These are phyloP conservation scores for Abrus precatorius DNA, from an alignment of 306 rosid genomes.

Conservation along the genomic window DNA sequence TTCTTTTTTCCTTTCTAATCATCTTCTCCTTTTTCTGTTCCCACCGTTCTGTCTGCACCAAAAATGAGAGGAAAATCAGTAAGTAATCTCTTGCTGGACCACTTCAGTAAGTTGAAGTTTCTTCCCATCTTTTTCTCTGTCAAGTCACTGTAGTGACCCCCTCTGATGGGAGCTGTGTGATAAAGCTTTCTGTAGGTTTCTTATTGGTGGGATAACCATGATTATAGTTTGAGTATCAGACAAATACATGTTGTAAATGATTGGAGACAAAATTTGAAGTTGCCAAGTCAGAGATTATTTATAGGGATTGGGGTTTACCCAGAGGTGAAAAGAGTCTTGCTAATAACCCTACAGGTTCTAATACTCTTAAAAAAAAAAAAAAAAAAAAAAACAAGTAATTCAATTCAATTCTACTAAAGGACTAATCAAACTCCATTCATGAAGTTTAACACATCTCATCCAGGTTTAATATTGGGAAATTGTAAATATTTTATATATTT, in stretches of 20 bases:
- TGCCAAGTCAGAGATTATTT: conserved; percentile 7
- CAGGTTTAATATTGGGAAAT: no score
- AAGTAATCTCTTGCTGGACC: conserved; percentile 49
- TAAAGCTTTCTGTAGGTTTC: conserved; percentile 45
- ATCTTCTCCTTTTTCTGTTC: conserved; percentile 57
- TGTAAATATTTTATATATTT: no score
- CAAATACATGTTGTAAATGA: conserved; percentile 38
- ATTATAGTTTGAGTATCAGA: conserved; percentile 33
- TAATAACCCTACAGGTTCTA: neutral
- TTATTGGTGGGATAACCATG: conserved; percentile 51
- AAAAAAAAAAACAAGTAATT: neutral
- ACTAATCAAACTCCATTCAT: neutral
- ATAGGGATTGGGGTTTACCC: conserved; percentile 24
- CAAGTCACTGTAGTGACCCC: conserved; percentile 35
- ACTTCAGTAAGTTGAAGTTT: conserved; percentile 42
- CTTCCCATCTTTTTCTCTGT: conserved; percentile 29
- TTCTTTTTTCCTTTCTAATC: conserved; percentile 55
- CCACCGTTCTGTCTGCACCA: conserved; percentile 69
- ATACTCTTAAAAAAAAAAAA: neutral
- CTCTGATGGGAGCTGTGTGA: conserved; percentile 28
- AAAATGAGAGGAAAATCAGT: conserved; percentile 49
- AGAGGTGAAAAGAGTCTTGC: neutral
- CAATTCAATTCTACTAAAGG: neutral
- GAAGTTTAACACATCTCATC: no score
- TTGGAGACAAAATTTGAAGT: conserved; percentile 37